Conservation (phyloP, 306 rosid genomes). For the Vigna mungo region DNA sequence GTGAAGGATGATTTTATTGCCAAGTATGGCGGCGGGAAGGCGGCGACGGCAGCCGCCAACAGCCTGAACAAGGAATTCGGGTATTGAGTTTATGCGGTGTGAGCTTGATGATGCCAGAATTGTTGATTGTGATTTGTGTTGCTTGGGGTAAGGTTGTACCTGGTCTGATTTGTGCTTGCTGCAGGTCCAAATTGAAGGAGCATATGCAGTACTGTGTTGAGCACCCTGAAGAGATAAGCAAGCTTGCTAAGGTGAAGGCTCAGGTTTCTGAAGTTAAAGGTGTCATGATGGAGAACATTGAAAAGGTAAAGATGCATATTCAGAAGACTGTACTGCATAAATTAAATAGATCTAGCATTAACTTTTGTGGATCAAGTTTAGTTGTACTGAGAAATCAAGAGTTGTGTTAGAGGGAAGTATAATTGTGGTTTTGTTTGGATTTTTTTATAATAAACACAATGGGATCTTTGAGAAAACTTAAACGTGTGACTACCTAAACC, state of each 20-base stretch:
- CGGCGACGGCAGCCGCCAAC: conserved; percentile 79
- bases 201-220: conserved; percentile 96
- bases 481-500: conserved; percentile 10
- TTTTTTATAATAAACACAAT: neutral
- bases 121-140: conserved; percentile 22
- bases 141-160: neutral
- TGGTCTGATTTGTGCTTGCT: conserved; percentile 18
- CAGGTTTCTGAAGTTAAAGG: conserved; percentile 99
- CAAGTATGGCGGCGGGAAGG: conserved; percentile 83
- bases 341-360: conserved; percentile 13
- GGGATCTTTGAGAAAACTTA: conserved; percentile 17
- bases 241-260: conserved; percentile 95
- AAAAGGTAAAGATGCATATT: conserved; percentile 64
- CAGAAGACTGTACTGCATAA: neutral
- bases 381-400: neutral
- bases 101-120: conserved; percentile 17
- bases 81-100: conserved; percentile 51
- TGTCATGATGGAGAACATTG: conserved; percentile 99
- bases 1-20: conserved; percentile 85
- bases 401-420: conserved; percentile 1
- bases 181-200: conserved; percentile 89
- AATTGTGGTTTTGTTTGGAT: conserved; percentile 17
- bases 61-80: conserved; percentile 94
- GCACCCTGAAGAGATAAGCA: conserved; percentile 96
- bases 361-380: neutral